A percentile compares a stretch with the other conserved stretches of the same genome.
Evolutionary conservation across 306 rosid species (phyloP).

Genomic region (Trichosanthes cucumerina): DNA sequence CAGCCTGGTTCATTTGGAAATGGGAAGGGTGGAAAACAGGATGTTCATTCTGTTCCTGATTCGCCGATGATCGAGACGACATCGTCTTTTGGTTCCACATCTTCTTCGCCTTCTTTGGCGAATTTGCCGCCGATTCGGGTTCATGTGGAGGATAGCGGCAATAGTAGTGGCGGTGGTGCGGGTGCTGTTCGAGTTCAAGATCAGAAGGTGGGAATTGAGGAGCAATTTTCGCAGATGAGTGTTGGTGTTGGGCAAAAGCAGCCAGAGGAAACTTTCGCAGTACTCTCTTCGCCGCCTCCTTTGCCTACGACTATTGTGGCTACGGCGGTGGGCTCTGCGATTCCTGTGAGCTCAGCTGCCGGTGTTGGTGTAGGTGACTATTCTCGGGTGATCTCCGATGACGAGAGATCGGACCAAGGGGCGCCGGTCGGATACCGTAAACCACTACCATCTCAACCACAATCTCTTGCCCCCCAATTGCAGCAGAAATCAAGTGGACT

Average conservation of each 20-base stretch:
- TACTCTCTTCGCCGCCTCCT: slow-evolving; percentile 57
- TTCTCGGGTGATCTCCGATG: slow-evolving; percentile 56
- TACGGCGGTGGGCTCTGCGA: slow-evolving; percentile 14
- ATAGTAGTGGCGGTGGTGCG: slow-evolving; percentile 15
- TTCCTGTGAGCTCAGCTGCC: slow-evolving; percentile 25
- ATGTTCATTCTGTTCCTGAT: slow-evolving; percentile 92
- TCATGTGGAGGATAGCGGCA: slow-evolving; percentile 47
- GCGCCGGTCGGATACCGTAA: slow-evolving; percentile 43
- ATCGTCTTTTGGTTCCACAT: slow-evolving; percentile 86
- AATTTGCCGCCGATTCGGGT: slow-evolving; percentile 90
- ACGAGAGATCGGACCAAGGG: slow-evolving; percentile 89
- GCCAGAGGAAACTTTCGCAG: slow-evolving; percentile 55
- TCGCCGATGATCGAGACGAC: slow-evolving; percentile 87
- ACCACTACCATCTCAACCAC: slow-evolving; percentile 38
- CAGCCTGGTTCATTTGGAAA: slow-evolving; percentile 51
- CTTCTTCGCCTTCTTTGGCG: slow-evolving; percentile 77
- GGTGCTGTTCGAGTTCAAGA: slow-evolving; percentile 47
- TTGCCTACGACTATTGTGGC: slow-evolving; percentile 33
- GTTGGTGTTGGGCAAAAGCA: slow-evolving; percentile 31
- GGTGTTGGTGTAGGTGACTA: slow-evolving; percentile 34
- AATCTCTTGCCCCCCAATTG: slow-evolving; percentile 31
- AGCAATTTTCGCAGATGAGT: slow-evolving; percentile 77
- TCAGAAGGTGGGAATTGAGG: slow-evolving; percentile 86
- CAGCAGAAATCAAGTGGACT: slow-evolving; percentile 56
- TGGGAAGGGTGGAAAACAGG: slow-evolving; percentile 54